Evolutionary conservation across 202 grass and related monocot genomes (phyloP).

Genomic region (Alloteropsis angusta): DNA sequence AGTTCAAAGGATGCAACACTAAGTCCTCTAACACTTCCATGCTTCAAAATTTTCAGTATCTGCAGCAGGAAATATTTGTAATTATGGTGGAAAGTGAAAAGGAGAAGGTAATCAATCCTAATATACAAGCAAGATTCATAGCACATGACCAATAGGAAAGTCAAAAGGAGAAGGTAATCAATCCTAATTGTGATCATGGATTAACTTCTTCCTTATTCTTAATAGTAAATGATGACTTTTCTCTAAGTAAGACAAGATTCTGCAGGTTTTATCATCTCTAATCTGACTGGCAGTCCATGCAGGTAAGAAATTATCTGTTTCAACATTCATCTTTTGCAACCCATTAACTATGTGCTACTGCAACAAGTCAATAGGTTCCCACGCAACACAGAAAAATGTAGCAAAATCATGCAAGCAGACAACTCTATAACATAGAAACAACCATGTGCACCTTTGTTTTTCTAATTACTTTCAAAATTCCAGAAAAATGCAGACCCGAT

Average conservation of each 20-base stretch:
- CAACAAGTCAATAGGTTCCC: not conserved
- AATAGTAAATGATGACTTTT: not conserved
- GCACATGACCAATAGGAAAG: not conserved
- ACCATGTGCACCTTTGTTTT: not conserved
- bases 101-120: not conserved
- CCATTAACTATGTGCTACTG: not conserved
- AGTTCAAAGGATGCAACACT: slow-evolving; percentile 87
- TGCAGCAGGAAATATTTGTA: slow-evolving; percentile 24
- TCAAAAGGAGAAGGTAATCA: too few species aligned
- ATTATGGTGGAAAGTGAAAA: not conserved
- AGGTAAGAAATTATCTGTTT: not conserved
- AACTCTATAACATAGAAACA: not conserved
- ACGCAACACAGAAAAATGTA: not conserved
- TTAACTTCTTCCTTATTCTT: not conserved
- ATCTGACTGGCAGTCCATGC: not conserved
- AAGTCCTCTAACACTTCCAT: slow-evolving; percentile 84
- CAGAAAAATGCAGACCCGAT: not conserved
- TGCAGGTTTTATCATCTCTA: not conserved
- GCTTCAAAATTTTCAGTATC: slow-evolving; percentile 88
- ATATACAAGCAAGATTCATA: not conserved
- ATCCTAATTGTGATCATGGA: not conserved
- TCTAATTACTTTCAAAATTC: slow-evolving; percentile 16
- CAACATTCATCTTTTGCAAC: not conserved
- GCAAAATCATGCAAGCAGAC: not conserved
- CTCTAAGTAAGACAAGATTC: not conserved